Base-by-base conservation (phyloP, 371 early-diverging fungal genomes). In the Mucor sp. region DNA sequence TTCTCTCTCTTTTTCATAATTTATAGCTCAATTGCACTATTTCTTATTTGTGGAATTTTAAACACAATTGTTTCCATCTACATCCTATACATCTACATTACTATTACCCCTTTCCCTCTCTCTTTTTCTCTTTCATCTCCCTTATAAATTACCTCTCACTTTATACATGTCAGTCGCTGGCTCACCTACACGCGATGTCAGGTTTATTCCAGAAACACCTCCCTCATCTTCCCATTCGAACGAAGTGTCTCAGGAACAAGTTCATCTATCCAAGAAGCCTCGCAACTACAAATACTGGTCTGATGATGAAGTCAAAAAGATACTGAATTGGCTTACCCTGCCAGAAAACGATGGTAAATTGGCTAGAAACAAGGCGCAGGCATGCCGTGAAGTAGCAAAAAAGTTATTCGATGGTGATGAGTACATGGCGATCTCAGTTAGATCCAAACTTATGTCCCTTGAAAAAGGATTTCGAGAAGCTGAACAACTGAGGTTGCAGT, bases 211-310 rank as follows among this genome's bases (percentile, higher is more conserved):
- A 47, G 62, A 62, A 47, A 11, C 50, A 6, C 58, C 50, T 7
- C 43, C 37, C 27, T 33, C 60, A 9, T 60, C 58, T 19, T 8
- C 48, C 12, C 43, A 61, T 17, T 39, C 68, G 21, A 33, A 23
- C 5, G 65, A 65, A 17, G 14, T 35, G 17, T 25, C 35, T 58
- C 65, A 65, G 59, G 65, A 65, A 58, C 65, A 65, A 0, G 6
- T 33, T n/a, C 64, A 64, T 28, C 27, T 23, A 15, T 66, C 60
- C 14, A 71, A 71, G 47, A 71, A 71, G 35, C 71, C 71, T 12
- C 48, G 71, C 25, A 71, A 71, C 43, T 71, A 71, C 33, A 71
- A 71, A 44, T 71, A 71, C 23, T 71, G 71, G 71, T 71, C 71
- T n/a, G 71, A 71, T 47, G 67, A 71, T 6, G 71, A 71, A 71